Conservation (phyloP, 495 filamentous ascomycete genomes). For the Podospora pseudopauciseta region DNA sequence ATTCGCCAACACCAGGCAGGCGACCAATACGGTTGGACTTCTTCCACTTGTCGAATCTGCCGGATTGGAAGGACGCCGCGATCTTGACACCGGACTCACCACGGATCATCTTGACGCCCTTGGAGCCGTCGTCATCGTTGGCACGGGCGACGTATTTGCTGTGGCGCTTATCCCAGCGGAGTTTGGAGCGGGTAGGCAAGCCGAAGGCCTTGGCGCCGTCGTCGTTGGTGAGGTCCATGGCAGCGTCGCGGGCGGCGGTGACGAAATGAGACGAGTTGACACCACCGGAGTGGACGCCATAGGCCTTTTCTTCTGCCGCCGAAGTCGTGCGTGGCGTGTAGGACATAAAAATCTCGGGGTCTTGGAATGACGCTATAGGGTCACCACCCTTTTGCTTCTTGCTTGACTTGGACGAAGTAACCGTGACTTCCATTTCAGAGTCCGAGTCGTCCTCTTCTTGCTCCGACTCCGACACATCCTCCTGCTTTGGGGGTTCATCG, state of each 20-base stretch:
- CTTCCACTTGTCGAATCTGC: conserved; percentile 89
- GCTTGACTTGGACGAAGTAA: conserved; percentile 59
- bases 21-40: conserved; percentile 74
- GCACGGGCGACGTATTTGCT: conserved; percentile 87
- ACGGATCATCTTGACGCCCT: conserved; percentile 75
- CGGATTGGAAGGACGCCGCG: conserved; percentile 84
- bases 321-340: conserved; percentile 77
- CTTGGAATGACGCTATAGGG: conserved; percentile 56
- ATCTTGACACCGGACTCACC: conserved; percentile 96
- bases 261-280: conserved; percentile 66
- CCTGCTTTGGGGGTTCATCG: conserved; percentile 44
- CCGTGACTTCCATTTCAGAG: conserved; percentile 76
- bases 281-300: conserved; percentile 81
- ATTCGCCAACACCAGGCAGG: conserved; percentile 77
- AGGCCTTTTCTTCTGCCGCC: conserved; percentile 80
- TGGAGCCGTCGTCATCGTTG: conserved; percentile 93
- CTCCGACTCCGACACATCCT: conserved; percentile 37
- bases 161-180: conserved; percentile 95
- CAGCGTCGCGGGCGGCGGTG: conserved; percentile 71
- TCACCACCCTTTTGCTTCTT: conserved; percentile 35
- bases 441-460: conserved; percentile 64
- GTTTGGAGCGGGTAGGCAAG: conserved; percentile 63
- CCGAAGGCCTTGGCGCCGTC: conserved; percentile 75
- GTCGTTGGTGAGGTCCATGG: conserved; percentile 86
- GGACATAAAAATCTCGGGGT: conserved; percentile 91